Conservation (phyloP, 768 basidiomycete genomes). For the Chalciporus pseudorubinellus region DNA sequence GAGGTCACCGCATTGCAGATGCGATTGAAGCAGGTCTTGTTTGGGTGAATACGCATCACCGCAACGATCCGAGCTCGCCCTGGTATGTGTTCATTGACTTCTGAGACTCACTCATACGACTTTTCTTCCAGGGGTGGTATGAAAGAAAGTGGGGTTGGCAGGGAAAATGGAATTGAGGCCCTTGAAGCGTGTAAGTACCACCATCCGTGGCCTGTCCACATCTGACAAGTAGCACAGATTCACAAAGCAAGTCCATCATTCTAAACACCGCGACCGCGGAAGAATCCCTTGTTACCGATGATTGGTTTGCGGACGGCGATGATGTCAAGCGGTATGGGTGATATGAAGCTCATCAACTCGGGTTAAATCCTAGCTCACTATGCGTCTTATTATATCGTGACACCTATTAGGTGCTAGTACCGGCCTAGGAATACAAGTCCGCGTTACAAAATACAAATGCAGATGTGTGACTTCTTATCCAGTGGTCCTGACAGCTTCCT, state of each 20-base stretch:
- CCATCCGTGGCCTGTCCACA: not conserved
- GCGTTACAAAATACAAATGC: slow-evolving; percentile 4
- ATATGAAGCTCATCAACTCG: slow-evolving; percentile 10
- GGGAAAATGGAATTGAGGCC: slow-evolving; percentile 85
- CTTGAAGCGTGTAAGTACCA: slow-evolving; percentile 64
- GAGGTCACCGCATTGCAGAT: slow-evolving; percentile 71
- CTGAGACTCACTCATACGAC: not conserved
- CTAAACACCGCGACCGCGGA: slow-evolving; percentile 66
- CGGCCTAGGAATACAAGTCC: slow-evolving; percentile 19
- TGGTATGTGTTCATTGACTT: slow-evolving; percentile 46
- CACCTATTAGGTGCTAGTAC: not conserved
- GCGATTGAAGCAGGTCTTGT: slow-evolving; percentile 73
- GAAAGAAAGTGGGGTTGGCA: slow-evolving; percentile 85
- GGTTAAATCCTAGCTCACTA: not conserved
- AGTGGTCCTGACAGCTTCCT: slow-evolving; percentile 57
- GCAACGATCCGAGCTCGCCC: slow-evolving; percentile 86
- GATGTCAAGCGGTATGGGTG: slow-evolving; percentile 65
- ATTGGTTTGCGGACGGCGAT: slow-evolving; percentile 71
- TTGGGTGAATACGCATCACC: slow-evolving; percentile 89
- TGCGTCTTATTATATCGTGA: not conserved
- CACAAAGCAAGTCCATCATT: slow-evolving; percentile 81
- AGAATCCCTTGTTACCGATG: slow-evolving; percentile 58
- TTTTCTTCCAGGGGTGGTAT: slow-evolving; percentile 73
- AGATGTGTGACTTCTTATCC: slow-evolving; percentile 21
- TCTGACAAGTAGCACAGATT: slow-evolving; percentile 46